Conservation (phyloP, 805 yeast species). For the Ogataea methylovora region DNA sequence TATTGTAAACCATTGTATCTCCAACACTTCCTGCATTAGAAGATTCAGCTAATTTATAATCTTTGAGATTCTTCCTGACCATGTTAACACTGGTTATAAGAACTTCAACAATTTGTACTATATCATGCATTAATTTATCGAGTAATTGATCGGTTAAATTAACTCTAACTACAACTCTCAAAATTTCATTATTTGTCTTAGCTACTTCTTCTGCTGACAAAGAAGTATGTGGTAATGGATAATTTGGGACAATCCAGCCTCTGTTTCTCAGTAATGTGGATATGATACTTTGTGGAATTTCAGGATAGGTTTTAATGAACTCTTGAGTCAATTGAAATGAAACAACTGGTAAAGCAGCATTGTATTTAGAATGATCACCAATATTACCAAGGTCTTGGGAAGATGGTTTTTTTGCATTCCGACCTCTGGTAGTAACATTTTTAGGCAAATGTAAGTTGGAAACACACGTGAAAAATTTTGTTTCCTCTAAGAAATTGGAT, state of each 20-base stretch:
- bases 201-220: constrained; percentile 36
- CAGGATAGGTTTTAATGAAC: constrained; percentile 57
- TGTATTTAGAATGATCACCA: constrained; percentile 37
- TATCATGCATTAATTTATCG: constrained; percentile 57
- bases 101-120: constrained; percentile 43
- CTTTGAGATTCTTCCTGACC: constrained; percentile 25
- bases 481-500: constrained; percentile 52
- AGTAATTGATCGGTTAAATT: constrained; percentile 56
- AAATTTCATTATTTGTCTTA: constrained; percentile 46
- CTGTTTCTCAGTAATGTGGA: constrained; percentile 67
- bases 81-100: constrained; percentile 40
- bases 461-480: constrained; percentile 62
- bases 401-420: constrained; percentile 9
- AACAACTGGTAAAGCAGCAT: constrained; percentile 84
- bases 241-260: constrained; percentile 88
- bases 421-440: constrained; percentile 26
- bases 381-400: no score
- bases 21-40: constrained; percentile 19
- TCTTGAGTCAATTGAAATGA: constrained; percentile 67
- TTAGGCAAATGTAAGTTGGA: constrained; percentile 67
- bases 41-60: constrained; percentile 7
- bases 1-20: constrained; percentile 32
- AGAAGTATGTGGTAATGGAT: constrained; percentile 54
- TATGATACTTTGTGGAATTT: constrained; percentile 72
- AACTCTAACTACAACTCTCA: constrained; percentile 77